A percentile compares a stretch with the other conserved stretches of the same genome.
Conservation (phyloP, 2,329 filamentous ascomycete species). For the Bipolaris bicolor region DNA sequence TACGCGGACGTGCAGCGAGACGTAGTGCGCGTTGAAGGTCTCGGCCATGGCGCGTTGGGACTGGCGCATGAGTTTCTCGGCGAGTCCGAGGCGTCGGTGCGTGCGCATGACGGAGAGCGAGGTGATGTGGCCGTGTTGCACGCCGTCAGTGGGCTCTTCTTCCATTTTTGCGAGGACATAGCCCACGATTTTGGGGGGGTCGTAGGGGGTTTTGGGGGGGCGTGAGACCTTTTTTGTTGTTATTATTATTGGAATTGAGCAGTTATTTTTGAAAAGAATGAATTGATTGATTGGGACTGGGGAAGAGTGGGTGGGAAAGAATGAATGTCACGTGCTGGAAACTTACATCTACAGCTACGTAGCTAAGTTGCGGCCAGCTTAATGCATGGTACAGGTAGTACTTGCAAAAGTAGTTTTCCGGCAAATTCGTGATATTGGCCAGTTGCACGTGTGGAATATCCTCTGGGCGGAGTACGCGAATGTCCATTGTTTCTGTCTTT, state of each 20-base stretch:
- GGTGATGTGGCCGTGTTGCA: conserved; percentile 96
- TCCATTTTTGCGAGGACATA: conserved; percentile 99
- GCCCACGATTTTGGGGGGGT: conserved; percentile 96
- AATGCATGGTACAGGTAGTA: conserved; percentile 99
- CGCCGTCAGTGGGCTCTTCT: conserved; percentile 89
- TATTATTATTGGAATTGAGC: not conserved
- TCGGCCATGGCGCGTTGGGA: conserved; percentile 97
- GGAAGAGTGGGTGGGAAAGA: too few species aligned
- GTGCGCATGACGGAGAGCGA: conserved; percentile 95
- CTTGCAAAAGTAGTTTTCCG: conserved; percentile 99
- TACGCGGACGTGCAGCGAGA: conserved; percentile 93
- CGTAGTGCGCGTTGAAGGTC: conserved; percentile 87
- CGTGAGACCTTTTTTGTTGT: conserved; percentile 64
- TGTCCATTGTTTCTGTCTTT: conserved; percentile 69
- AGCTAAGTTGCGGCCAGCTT: conserved; percentile 96
- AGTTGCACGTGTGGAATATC: conserved; percentile 94
- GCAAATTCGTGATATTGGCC: conserved; percentile 97
- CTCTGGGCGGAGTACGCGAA: conserved; percentile 80
- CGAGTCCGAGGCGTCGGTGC: conserved; percentile 86
- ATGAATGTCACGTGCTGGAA: not conserved
- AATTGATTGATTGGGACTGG: too few species aligned
- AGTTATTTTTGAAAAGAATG: too few species aligned
- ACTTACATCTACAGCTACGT: conserved; percentile 84
- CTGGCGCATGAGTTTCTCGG: conserved; percentile 97
- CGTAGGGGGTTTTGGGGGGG: conserved; percentile 76